Conservation (phyloP, 176 grass and related monocot genomes). For the Zizania latifolia region DNA sequence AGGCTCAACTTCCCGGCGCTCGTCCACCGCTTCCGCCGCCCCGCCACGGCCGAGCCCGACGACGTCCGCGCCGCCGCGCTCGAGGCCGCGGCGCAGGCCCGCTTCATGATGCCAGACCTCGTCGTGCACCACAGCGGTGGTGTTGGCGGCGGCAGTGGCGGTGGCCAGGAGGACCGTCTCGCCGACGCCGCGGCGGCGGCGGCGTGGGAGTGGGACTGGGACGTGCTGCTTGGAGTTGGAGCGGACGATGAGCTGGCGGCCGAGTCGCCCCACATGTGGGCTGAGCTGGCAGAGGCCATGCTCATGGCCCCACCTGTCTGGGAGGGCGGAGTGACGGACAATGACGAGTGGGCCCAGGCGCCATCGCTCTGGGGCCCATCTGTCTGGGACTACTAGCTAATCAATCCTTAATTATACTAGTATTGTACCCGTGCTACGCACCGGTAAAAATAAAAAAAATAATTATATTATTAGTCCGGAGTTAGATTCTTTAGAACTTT, state of each 20-base stretch:
- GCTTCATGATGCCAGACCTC: constrained; percentile 43
- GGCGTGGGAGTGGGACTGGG: background rate
- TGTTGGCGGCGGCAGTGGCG: background rate
- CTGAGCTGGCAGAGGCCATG: constrained; percentile 84
- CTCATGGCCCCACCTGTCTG: constrained; percentile 76
- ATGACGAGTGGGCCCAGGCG: constrained; percentile 69
- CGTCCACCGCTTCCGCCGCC: constrained; percentile 52
- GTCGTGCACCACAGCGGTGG: background rate
- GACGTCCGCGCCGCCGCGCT: constrained; percentile 79
- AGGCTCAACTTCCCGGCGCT: constrained; percentile 72
- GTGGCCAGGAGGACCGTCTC: background rate
- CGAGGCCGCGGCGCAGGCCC: constrained; percentile 55
- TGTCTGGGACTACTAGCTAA: constrained; percentile 33
- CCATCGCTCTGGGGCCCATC: constrained; percentile 58
- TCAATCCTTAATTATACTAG: no score
- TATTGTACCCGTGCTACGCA: no score
- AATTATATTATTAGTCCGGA: no score
- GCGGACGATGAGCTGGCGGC: constrained; percentile 45
- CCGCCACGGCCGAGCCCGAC: constrained; percentile 54
- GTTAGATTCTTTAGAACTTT: no score
- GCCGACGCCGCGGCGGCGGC: background rate
- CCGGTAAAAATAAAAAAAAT: no score
- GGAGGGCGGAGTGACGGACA: constrained; percentile 21
- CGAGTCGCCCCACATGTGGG: constrained; percentile 74
- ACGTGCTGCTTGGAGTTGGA: constrained; percentile 14